Evolutionary conservation across 495 filamentous ascomycete species (phyloP).

Genomic region (Bacidia rubella): DNA sequence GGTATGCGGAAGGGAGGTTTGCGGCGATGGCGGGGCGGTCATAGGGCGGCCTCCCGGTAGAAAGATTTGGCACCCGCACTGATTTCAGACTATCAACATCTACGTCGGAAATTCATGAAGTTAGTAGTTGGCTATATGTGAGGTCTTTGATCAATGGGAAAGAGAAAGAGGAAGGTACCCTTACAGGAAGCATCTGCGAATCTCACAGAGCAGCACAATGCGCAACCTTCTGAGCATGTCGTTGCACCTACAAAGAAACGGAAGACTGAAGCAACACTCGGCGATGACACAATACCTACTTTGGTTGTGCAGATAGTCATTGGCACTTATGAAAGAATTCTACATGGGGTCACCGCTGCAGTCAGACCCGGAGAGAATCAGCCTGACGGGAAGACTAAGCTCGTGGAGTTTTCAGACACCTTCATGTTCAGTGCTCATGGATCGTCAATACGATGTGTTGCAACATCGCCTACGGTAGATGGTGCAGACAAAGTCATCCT

Average conservation of each 20-base stretch:
- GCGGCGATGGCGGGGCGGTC: neutral
- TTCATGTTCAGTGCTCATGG: constrained; percentile 93
- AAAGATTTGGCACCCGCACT: neutral
- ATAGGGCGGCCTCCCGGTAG: constrained; percentile 23
- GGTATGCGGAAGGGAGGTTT: neutral
- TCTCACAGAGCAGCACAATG: neutral
- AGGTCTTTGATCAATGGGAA: too few relatives aligned
- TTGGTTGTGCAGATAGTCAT: constrained; percentile 72
- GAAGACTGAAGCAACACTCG: neutral
- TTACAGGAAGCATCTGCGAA: neutral
- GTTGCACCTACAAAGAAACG: neutral
- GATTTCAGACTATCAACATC: neutral
- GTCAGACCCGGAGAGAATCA: constrained; percentile 27
- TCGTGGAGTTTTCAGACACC: constrained; percentile 69
- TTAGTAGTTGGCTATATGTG: too few relatives aligned
- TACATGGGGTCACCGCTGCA: constrained; percentile 79
- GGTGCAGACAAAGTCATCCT: constrained; percentile 60
- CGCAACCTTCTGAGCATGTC: neutral
- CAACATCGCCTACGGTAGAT: constrained; percentile 39
- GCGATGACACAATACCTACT: neutral
- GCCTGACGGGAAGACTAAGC: constrained; percentile 18
- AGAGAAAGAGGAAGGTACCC: constrained; percentile 24
- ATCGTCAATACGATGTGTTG: constrained; percentile 79
- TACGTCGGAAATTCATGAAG: too few relatives aligned
- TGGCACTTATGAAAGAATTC: constrained; percentile 85